Percentiles rank a stretch among this genome's conserved stretches.
These are phyloP conservation scores for Cutaneotrichosporon cyanovorans DNA, from an alignment of 1,284 basidiomycete genomes.

Conservation along the genomic window DNA sequence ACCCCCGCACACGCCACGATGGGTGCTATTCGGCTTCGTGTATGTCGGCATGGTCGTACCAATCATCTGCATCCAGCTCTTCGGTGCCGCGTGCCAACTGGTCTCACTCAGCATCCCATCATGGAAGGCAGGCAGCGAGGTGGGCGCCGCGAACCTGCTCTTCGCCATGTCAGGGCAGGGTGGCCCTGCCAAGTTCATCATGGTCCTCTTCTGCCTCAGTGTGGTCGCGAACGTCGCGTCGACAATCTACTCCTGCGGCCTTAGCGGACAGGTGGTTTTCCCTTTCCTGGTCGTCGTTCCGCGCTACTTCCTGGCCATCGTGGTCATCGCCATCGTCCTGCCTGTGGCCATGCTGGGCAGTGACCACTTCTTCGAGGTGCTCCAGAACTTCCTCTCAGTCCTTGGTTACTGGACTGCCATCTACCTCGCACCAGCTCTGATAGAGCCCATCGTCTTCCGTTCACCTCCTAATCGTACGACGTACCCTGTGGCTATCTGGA, in stretches of 20 bases:
- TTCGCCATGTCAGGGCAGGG: conserved; percentile 61
- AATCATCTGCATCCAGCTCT: conserved; percentile 60
- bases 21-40: conserved; percentile 58
- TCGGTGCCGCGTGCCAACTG: conserved; percentile 58
- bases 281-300: conserved; percentile 60
- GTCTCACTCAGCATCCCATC: conserved; percentile 53
- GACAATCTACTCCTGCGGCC: conserved; percentile 72
- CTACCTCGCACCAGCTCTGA: conserved; percentile 39
- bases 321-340: conserved; percentile 64
- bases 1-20: conserved; percentile 34
- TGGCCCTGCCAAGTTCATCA: conserved; percentile 69
- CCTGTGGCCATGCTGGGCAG: conserved; percentile 44
- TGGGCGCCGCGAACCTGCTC: conserved; percentile 66
- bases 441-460: conserved; percentile 43
- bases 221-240: conserved; percentile 77
- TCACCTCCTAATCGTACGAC: conserved; percentile 31
- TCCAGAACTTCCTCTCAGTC: conserved; percentile 43
- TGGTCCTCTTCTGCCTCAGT: conserved; percentile 54
- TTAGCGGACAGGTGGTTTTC: conserved; percentile 69
- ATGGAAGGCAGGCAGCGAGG: conserved; percentile 57
- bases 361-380: conserved; percentile 35
- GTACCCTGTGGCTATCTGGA: conserved; percentile 38
- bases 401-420: conserved; percentile 44
- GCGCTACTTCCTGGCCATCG: conserved; percentile 74
- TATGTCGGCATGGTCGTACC: conserved; percentile 68